phyloP scores from a whole-genome alignment of 805 yeast species.

The Teunomyces kruisii region DNA sequence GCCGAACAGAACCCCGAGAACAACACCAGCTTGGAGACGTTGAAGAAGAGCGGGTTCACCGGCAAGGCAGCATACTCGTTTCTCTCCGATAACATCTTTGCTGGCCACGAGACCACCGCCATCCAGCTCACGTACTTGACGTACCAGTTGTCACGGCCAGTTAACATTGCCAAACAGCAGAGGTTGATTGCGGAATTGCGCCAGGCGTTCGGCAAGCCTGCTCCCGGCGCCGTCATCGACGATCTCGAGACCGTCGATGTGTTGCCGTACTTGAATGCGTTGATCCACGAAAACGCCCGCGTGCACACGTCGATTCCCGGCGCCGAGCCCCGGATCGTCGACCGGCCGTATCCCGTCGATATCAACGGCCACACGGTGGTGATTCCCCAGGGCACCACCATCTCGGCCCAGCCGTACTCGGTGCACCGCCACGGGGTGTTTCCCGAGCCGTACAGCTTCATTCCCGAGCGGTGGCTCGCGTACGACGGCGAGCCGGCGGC shows the following conservation, averaged over 20 bases:
- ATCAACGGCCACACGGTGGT: slow-evolving; percentile 17
- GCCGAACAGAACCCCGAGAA: slow-evolving; percentile 35
- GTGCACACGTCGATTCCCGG: slow-evolving; percentile 75
- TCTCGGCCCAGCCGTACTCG: slow-evolving; percentile 67
- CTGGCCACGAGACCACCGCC: slow-evolving; percentile 75
- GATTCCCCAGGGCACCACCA: slow-evolving; percentile 54
- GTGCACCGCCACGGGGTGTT: slow-evolving; percentile 58
- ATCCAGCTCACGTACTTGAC: slow-evolving; percentile 59
- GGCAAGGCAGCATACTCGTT: slow-evolving; percentile 40
- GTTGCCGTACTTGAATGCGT: slow-evolving; percentile 59
- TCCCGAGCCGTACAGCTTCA: slow-evolving; percentile 49
- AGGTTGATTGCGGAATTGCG: slow-evolving; percentile 48
- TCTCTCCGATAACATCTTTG: slow-evolving; percentile 63
- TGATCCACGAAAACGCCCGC: slow-evolving; percentile 59
- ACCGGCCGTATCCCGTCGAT: slow-evolving; percentile 23
- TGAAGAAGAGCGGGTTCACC: slow-evolving; percentile 30
- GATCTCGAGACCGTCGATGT: slow-evolving; percentile 48
- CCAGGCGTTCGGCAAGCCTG: slow-evolving; percentile 31
- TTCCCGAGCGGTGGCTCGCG: slow-evolving; percentile 65
- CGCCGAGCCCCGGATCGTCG: slow-evolving; percentile 59
- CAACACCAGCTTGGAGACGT: slow-evolving; percentile 32
- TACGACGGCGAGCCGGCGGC: slow-evolving; percentile 29
- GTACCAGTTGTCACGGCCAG: slow-evolving; percentile 57
- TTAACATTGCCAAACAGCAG: slow-evolving; percentile 45
- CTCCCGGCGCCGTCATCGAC: slow-evolving; percentile 17